Base-by-base conservation (phyloP, 345 rosid genomes). In the Cardiospermum halicacabum region DNA sequence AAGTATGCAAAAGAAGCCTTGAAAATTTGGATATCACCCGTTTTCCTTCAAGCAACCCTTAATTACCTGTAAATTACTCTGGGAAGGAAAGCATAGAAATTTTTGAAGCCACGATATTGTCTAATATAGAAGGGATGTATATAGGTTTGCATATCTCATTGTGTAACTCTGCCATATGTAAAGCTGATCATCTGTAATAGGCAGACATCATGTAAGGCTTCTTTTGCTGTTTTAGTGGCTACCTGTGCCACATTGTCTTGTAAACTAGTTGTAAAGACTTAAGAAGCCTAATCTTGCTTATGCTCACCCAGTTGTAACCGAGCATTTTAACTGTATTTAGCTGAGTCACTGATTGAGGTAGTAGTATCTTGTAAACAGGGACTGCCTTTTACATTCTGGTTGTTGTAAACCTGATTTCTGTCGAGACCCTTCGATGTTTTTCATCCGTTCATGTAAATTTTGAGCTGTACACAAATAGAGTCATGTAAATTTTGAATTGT, bases 1-100 rank as follows among this genome's bases (percentile, higher is more conserved):
- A 72, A 79, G 71, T 75, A 43, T 75, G 71, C 68, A 64, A 74
- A 71, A 60, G 70, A 69, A 72, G 67, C 53, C 64, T 53, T 56
- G 62, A 68, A 11, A 59, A 26, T 48, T 66, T 66, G 60, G 72
- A 40, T 53, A 57, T 58, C 61, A 55, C 50, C 32, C 28, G 59
- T 65, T 72, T 62, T 34, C 39, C 48, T 36, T 60, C 69, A 9
- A 56, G 72, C 58, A 34, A 51, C 32, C 25, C 50, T 68, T 63
- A 70, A 62, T 56, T 70, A 60, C 56, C 40, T 51, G 61, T 69
- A 58, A 67, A 55, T 57, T 55, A 65, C 25, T 56, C 72, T 72
- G 7, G 39, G 66, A 73, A 64, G 69, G 64, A 51, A 72, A 45
- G 45, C 62, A 24, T 66, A 64, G 58, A 68, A 65, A 53, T 67